Percentiles rank a stretch among this genome's conserved stretches.
These are phyloP conservation scores for Parascedosporium putredinis DNA, from an alignment of 2,329 filamentous ascomycete species.

Conservation along the genomic window DNA sequence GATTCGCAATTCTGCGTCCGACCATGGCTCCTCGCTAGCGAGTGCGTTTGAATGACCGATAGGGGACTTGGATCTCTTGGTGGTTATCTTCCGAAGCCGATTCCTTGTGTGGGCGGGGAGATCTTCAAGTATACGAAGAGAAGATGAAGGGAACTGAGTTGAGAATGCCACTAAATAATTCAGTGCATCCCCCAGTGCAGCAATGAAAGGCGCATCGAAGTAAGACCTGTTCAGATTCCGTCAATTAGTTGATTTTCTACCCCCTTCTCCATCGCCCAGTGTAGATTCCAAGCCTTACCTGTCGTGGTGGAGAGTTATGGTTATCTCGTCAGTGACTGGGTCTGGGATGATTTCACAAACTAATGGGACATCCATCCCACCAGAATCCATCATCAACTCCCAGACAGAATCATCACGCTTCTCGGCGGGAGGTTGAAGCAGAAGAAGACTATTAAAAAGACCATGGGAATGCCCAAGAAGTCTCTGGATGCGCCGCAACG, in stretches of 20 bases:
- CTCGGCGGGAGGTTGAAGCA: conserved; percentile 59
- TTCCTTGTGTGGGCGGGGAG: neutral
- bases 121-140: neutral
- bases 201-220: neutral
- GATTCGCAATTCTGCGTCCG: conserved; percentile 37
- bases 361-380: conserved; percentile 63
- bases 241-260: neutral
- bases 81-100: neutral
- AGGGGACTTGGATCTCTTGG: conserved; percentile 13
- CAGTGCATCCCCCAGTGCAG: conserved; percentile 19
- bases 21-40: conserved; percentile 28
- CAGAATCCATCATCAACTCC: conserved; percentile 44
- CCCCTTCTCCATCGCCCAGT: too few relatives aligned
- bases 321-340: conserved; percentile 37
- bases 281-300: conserved; percentile 26
- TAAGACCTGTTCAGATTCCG: neutral
- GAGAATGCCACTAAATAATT: conserved; percentile 14
- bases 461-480: conserved; percentile 31
- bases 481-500: conserved; percentile 60
- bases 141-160: conserved; percentile 4
- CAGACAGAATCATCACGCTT: conserved; percentile 46
- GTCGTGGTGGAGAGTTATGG: conserved; percentile 54
- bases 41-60: neutral
- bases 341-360: conserved; percentile 65
- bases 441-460: conserved; percentile 71